Evolutionary conservation across 176 grass and related monocot genomes (phyloP), one percentile per base, ranked within the genome.

Genomic region (Phyllostachys edulis): DNA sequence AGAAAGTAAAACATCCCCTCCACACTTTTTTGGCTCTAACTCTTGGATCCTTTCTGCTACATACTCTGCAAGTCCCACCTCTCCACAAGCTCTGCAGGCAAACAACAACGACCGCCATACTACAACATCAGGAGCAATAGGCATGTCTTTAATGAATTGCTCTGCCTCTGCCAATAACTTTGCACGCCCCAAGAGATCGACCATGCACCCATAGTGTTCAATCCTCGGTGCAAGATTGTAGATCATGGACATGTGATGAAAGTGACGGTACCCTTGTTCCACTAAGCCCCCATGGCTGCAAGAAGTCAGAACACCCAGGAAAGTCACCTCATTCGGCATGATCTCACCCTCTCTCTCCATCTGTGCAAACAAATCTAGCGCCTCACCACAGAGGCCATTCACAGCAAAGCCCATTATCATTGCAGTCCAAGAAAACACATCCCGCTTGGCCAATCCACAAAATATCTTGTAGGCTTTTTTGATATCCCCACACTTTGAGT

Each of bases 251-350:
- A 97, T 97, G 71, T 78, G 77, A 63, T 86, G 84, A 60, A 97
- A 97, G 83, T 94, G 86, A 84, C 81, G 83, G 75, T 91, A 93
- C 39, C 95, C 95, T 89, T 88, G 91, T 80, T 88, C 84, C 75
- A 97, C 84, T 61, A 94, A 86, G 24, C 95, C 92, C 86, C 89
- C 92, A 93, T 97, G 95, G 80, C 90, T 97, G 82, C 92, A 97
- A 88, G 92, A 88, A 59, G 82, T 91, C 67, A 94, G 84, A 37
- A 97, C 90, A 62, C 87, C 92, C 82, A 97, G 82, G 78, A 97
- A 88, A 63, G 90, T 94, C 63, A 94, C 89, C 62, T 94, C 95
- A 90, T 90, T 97, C 38, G 92, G 95, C 71, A 86, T 75, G 20
- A 88, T 76, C 44, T 88, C 73, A 85, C 65, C 75, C 42, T 92